Evolutionary conservation across 345 rosid species (phyloP), one percentile per base, ranked within the genome.

Genomic region (Eucalyptus marginata): DNA sequence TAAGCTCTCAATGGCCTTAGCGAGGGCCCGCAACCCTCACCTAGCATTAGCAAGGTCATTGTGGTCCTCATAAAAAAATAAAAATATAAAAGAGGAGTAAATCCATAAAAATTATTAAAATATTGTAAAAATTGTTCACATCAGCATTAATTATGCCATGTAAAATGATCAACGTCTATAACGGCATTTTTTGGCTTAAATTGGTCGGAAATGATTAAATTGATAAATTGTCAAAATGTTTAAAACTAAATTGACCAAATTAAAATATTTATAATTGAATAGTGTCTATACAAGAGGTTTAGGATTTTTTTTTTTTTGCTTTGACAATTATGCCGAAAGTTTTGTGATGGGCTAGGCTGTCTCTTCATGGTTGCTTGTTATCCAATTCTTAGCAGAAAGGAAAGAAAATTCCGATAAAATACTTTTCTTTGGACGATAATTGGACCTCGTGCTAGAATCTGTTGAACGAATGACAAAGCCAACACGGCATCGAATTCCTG

Each of bases 221-320:
- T 64, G 76, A 13, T n/a, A 64, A n/a, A 64, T 64, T n/a, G 1
- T 7, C 3, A n/a, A 29, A 14, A 64, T 12, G 2, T 62, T 62
- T 56, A 56, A 22, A 24, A 24, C 0, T 56, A 59, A 59, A 62
- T 62, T 6, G 7, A 62, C 1, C 16, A 13, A 62, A 62, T 59
- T 56, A 56, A 64, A 64, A 64, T 27, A 29, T 59, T 62, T 64
- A n/a, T 6, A 13, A 64, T 64, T 64, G 36, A n/a, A n/a, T n/a
- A 5, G 36, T 15, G 7, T n/a, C 20, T 15, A 3, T n/a, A 64
- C 2, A 0, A n/a, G 4, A 64, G 18, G 20, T 7, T n/a, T 13
- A 64, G 10, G 20, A n/a, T 14, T 27, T 15, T n/a, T n/a, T n/a
- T n/a, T 64, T 22, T 54, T 52, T 52, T 52, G 8, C 25, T 52